These are phyloP conservation scores for Cucumis variabilis DNA, from an alignment of 331 rosid genomes.

Conservation along the genomic window DNA sequence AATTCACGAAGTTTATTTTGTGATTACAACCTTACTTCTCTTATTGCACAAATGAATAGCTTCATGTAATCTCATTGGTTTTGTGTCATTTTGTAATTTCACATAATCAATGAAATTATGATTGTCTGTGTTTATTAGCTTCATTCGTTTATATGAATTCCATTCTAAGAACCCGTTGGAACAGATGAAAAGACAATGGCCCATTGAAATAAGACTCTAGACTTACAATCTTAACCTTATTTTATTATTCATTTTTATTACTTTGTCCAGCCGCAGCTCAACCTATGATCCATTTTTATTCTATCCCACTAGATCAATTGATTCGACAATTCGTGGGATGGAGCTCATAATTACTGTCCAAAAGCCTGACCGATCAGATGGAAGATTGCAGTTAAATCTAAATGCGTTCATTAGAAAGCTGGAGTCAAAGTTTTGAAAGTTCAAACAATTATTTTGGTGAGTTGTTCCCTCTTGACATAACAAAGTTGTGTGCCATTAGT, in stretches of 20 bases:
- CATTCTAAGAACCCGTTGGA: neutral
- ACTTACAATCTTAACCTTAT: neutral
- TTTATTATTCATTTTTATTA: neutral
- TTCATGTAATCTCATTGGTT: no score
- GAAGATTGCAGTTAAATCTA: neutral
- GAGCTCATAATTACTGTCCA: slow-evolving; percentile 14
- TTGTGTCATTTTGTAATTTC: no score
- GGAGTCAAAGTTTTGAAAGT: neutral
- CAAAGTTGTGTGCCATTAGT: neutral
- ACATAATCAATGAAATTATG: no score
- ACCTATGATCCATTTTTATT: neutral
- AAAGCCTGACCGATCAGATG: neutral
- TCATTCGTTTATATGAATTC: neutral
- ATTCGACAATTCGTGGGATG: neutral
- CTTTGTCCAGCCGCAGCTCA: neutral
- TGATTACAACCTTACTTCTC: no score
- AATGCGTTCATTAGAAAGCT: neutral
- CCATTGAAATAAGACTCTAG: slow-evolving; percentile 2
- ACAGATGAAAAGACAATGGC: neutral
- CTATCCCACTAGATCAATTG: neutral
- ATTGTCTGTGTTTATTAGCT: no score
- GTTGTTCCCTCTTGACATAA: neutral
- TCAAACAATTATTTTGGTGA: neutral
- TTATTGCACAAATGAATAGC: no score
- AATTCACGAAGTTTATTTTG: no score